A percentile compares a stretch with the other conserved stretches of the same genome.
Conservation (phyloP, 164 flowering plant genomes). For the Tinospora cordifolia region DNA sequence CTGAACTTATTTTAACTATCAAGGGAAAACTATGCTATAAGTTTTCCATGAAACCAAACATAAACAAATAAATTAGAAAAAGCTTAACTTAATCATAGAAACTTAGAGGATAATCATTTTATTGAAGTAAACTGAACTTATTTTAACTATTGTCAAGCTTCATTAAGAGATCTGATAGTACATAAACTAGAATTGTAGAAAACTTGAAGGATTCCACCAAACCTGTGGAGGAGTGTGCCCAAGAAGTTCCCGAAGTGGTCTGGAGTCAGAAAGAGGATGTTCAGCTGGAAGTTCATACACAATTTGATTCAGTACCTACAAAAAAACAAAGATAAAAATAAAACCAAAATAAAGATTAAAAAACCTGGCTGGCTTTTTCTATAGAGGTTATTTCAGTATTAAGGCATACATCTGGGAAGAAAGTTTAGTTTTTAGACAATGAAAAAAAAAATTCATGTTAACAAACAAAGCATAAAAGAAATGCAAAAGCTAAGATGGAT, state of each 20-base stretch:
- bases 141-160: too few relatives aligned
- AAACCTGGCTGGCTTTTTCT: background rate
- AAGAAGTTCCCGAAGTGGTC: constrained; percentile 89
- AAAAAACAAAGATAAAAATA: constrained; percentile 8
- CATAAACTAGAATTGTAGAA: background rate
- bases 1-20: too few relatives aligned
- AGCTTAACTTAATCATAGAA: too few relatives aligned
- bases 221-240: constrained; percentile 98
- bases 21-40: too few relatives aligned
- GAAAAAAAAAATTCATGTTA: too few relatives aligned
- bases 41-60: too few relatives aligned
- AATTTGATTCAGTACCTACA: constrained; percentile 90
- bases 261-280: constrained; percentile 85
- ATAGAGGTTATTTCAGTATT: background rate
- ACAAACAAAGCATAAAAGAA: too few relatives aligned
- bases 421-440: background rate
- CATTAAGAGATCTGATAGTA: background rate
- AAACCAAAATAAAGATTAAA: background rate
- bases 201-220: background rate
- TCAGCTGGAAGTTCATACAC: constrained; percentile 90
- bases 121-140: background rate
- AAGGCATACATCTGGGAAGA: background rate
- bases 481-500: too few relatives aligned
- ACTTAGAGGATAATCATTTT: too few relatives aligned
- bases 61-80: too few relatives aligned